Conservation (phyloP, 2,329 filamentous ascomycete genomes). For the Zymoseptoria crescenta region DNA sequence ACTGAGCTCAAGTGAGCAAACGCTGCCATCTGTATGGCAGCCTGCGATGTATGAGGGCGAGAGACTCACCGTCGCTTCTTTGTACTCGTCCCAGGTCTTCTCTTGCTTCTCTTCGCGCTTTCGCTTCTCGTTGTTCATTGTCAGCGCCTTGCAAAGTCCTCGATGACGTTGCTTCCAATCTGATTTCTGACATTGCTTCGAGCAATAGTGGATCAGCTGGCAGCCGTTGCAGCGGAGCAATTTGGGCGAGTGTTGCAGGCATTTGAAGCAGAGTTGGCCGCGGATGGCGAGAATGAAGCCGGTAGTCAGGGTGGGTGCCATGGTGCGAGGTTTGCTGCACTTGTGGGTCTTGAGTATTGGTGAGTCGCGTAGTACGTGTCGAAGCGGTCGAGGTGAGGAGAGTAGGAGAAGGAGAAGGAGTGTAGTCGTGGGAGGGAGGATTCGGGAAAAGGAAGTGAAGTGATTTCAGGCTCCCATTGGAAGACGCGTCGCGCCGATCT, state of each 20-base stretch:
- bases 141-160: background rate
- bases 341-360: too few relatives aligned
- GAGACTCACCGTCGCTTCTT: background rate
- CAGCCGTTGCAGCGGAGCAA: background rate
- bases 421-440: too few relatives aligned
- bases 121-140: background rate
- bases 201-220: background rate
- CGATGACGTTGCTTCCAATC: conserved; percentile 1
- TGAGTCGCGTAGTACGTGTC: too few relatives aligned
- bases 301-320: too few relatives aligned
- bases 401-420: too few relatives aligned
- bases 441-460: too few relatives aligned
- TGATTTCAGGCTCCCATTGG: too few relatives aligned
- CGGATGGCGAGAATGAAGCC: background rate
- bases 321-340: too few relatives aligned
- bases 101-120: background rate
- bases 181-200: background rate
- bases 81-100: background rate
- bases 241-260: background rate
- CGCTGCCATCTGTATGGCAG: too few relatives aligned
- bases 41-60: background rate
- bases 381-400: too few relatives aligned
- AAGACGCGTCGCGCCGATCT: too few relatives aligned
- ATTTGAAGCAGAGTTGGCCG: conserved; percentile 2
- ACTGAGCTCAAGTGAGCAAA: too few relatives aligned